Conservation (phyloP, 495 filamentous ascomycete species). For the Hypoxylon lenormandii region DNA sequence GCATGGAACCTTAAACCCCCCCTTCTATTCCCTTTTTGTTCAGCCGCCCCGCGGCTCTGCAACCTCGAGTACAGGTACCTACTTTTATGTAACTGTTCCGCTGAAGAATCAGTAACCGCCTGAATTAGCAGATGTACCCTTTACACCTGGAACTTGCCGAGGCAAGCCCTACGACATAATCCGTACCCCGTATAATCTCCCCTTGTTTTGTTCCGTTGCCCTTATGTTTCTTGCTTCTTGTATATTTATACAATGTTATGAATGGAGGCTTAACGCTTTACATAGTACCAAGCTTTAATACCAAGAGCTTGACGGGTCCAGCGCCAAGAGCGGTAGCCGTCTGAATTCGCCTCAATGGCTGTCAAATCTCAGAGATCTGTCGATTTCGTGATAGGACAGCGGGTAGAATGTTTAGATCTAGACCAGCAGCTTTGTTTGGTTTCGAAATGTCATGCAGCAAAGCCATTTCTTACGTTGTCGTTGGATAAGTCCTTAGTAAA, state of each 20-base stretch:
- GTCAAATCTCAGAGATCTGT: slow-evolving; percentile 14
- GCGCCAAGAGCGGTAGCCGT: not conserved
- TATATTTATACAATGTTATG: too few species aligned
- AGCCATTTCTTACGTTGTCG: not conserved
- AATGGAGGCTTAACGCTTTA: slow-evolving; percentile 11
- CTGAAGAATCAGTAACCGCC: too few species aligned
- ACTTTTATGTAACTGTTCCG: too few species aligned
- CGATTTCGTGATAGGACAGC: slow-evolving; percentile 9
- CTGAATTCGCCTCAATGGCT: not conserved
- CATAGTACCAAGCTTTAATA: not conserved
- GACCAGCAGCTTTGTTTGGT: slow-evolving; percentile 32
- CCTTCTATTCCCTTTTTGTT: slow-evolving; percentile 29
- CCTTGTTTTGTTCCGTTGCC: slow-evolving; percentile 39
- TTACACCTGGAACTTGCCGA: slow-evolving; percentile 25
- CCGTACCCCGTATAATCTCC: slow-evolving; percentile 40
- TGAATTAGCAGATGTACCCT: not conserved
- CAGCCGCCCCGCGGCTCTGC: slow-evolving; percentile 42
- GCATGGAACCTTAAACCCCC: slow-evolving; percentile 37
- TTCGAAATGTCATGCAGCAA: slow-evolving; percentile 24
- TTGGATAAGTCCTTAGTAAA: not conserved
- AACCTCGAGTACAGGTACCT: slow-evolving; percentile 24
- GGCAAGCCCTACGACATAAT: slow-evolving; percentile 34
- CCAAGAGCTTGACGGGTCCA: not conserved
- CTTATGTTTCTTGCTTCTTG: slow-evolving; percentile 23
- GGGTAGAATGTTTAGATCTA: slow-evolving; percentile 16